Base-by-base conservation (phyloP, 106 monocot species). In the Cymbidium sinense region DNA sequence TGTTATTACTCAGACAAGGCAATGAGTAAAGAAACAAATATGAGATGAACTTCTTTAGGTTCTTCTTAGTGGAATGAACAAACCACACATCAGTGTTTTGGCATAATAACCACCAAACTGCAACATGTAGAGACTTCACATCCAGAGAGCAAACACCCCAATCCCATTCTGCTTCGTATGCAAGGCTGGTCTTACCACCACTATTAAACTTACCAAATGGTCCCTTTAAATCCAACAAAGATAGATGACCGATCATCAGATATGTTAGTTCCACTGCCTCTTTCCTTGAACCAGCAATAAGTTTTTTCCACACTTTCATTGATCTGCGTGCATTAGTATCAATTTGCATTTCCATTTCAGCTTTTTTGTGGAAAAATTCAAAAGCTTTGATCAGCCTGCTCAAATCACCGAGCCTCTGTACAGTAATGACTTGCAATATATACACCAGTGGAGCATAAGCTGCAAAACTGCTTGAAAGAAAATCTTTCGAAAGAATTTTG, bases 61-160 rank as follows among this genome's bases (percentile, higher is more conserved):
- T 47, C 71, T 89, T 87, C 20, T 82, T 85, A 54, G 83, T 78
- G 50, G 91, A 79, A 90, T 93, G 85, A 77, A 33, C 47, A 71
- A 86, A 81, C 96, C 96, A 96, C 75, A 91, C 74, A 81, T 96
- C 93, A 84, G 85, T 37, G 29, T 91, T 93, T 62, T 80, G 81
- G 73, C 89, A 93, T 43, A 96, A 86, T 80, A 96, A 86, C 78
- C 78, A 78, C 91, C 91, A 96, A 79, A 89, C 77, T 78, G 86
- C 87, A 82, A 77, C 51, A 30, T 74, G 81, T 61, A 96, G 78
- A 41, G 93, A 91, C 20, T 75, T 83, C 75, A 78, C 74, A 88
- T 86, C 70, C 80, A 92, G 83, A 64, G 94, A 91, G 75, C 86
- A 91, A 75, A 86, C 54, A 75, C 80, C 55, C n/a, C 87, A 62